Conservation (phyloP, 75 land plant species). For the Pinus tabuliformis region DNA sequence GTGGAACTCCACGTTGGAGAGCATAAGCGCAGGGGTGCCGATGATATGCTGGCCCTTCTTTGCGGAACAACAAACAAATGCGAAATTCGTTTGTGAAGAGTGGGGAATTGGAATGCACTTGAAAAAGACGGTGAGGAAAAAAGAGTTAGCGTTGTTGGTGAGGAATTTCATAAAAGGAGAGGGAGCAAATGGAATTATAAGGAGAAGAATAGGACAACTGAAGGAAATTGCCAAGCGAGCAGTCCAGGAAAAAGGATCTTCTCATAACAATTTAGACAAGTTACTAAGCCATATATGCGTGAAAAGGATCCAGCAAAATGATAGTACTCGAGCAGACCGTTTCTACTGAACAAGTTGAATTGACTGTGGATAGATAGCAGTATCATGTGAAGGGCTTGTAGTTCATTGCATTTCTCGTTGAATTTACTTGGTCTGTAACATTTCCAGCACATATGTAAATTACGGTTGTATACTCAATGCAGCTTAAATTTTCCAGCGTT, state of each 20-base stretch:
- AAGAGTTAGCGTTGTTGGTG: constrained; percentile 1
- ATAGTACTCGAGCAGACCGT: too few relatives aligned
- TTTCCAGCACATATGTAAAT: too few relatives aligned
- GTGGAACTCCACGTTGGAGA: constrained; percentile 79
- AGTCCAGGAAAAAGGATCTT: constrained; percentile 48
- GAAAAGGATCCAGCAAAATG: too few relatives aligned
- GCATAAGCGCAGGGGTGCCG: constrained; percentile 45
- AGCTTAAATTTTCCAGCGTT: too few relatives aligned
- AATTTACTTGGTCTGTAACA: too few relatives aligned
- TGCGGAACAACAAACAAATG: constrained; percentile 45
- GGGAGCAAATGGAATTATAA: constrained; percentile 27
- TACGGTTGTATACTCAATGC: too few relatives aligned
- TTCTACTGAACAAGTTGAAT: too few relatives aligned
- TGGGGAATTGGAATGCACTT: constrained; percentile 34
- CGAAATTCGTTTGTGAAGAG: constrained; percentile 22
- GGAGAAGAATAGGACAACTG: constrained; percentile 21
- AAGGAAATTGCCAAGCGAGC: constrained; percentile 35
- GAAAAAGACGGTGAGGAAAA: constrained; percentile 10
- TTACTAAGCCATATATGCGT: background rate
- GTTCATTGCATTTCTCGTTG: too few relatives aligned
- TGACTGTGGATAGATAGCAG: too few relatives aligned
- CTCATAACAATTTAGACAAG: constrained; percentile 14
- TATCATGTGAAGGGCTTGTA: too few relatives aligned
- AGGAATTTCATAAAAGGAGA: constrained; percentile 30
- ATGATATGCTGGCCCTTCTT: constrained; percentile 64